Conservation (phyloP, 306 rosid genomes). For the Cucurbita moschata region DNA sequence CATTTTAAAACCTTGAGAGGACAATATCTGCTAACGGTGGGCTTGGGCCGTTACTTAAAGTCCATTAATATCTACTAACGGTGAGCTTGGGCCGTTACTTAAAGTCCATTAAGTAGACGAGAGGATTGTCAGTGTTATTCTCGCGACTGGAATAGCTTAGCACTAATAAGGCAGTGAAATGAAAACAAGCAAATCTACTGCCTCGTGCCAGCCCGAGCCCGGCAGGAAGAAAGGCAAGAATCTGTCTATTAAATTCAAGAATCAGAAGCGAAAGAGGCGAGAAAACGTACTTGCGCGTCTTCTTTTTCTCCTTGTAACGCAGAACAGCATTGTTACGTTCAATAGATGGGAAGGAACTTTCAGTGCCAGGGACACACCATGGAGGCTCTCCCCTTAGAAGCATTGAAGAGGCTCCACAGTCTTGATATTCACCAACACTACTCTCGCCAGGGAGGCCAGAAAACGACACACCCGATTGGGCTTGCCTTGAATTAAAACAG, state of each 20-base stretch:
- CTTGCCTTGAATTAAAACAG: slow-evolving; percentile 38
- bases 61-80: neutral
- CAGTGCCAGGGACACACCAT: slow-evolving; percentile 73
- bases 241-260: neutral
- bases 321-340: slow-evolving; percentile 75
- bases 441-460: slow-evolving; percentile 57
- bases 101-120: neutral
- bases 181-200: neutral
- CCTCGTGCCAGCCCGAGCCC: neutral
- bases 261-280: neutral
- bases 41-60: neutral
- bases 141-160: neutral
- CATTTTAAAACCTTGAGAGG: too few relatives aligned
- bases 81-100: too few relatives aligned
- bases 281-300: slow-evolving; percentile 59
- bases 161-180: neutral
- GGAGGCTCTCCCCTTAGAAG: slow-evolving; percentile 84
- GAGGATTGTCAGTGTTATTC: neutral
- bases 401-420: slow-evolving; percentile 78
- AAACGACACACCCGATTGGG: slow-evolving; percentile 62
- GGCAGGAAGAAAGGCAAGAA: neutral
- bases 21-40: too few relatives aligned
- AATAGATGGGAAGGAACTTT: slow-evolving; percentile 48
- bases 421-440: slow-evolving; percentile 61
- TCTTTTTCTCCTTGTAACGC: slow-evolving; percentile 93